Evolutionary conservation across 1,139 yeast species (phyloP).

Genomic region (Nematodospora anomalae): DNA sequence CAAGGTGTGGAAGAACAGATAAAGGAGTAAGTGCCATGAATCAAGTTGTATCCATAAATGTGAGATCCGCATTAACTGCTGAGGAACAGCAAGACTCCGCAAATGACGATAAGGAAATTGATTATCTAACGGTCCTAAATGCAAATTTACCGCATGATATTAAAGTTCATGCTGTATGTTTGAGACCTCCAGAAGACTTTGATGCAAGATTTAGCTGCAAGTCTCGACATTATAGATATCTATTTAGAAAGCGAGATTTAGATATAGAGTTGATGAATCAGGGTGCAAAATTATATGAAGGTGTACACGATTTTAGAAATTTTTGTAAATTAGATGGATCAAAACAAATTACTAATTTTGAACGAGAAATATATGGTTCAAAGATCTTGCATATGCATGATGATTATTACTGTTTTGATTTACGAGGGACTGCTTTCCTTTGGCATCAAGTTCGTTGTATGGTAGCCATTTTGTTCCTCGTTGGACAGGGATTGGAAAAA

Average conservation of each 20-base stretch:
- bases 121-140: conserved; percentile 74
- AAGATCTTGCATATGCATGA: conserved; percentile 46
- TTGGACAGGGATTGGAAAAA: conserved; percentile 76
- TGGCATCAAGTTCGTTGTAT: conserved; percentile 99
- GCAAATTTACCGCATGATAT: conserved; percentile 79
- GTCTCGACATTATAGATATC: conserved; percentile 80
- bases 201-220: conserved; percentile 92
- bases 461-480: conserved; percentile 77
- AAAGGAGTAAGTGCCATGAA: conserved; percentile 96
- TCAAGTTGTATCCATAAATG: conserved; percentile 80
- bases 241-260: conserved; percentile 56
- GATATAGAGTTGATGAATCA: conserved; percentile 65
- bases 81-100: conserved; percentile 57
- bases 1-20: conserved; percentile 96
- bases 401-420: conserved; percentile 66
- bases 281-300: conserved; percentile 67
- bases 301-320: conserved; percentile 88
- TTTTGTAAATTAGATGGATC: conserved; percentile 94
- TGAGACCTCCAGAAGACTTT: conserved; percentile 78
- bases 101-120: conserved; percentile 67
- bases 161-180: conserved; percentile 74
- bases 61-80: conserved; percentile 63
- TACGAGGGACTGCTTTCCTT: conserved; percentile 85
- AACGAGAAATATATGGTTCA: conserved; percentile 56
- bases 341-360: conserved; percentile 80